Base-by-base conservation (phyloP, 768 basidiomycete species). In the Pleurotus giganteus region DNA sequence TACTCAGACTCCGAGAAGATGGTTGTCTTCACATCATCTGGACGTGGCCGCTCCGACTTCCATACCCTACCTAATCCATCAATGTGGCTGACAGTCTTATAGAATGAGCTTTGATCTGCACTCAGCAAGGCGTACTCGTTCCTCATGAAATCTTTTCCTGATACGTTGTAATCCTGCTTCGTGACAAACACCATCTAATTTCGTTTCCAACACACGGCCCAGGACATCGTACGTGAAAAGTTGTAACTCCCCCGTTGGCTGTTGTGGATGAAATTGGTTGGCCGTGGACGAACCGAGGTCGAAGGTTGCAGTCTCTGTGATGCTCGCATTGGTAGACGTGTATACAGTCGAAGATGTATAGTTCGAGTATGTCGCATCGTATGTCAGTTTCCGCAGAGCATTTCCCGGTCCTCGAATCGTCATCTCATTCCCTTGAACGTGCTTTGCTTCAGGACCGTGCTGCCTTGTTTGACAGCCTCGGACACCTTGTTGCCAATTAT, bases 31-130 rank as follows among this genome's bases (percentile, higher is more conserved):
- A 23, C 17, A 37, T 50, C 32, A 50, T 50, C 49, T 3, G 34
- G 34, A 13, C 32, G n/a, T 36, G 49, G 49, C n/a, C 32, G 28
- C 11, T 50, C 49, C 15, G 32, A 23, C 31, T 36, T 50, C 49
- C 49, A 50, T 9, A 24, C 23, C n/a, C 49, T n/a, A 6, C 26
- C 19, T 12, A 50, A 36, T 21, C 49, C 49, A 36, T 50, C 49
- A 32, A 50, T 50, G 19, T 50, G 49, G 27, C 49, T 50, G 31
- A 36, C 32, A 24, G 49, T 50, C n/a, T 24, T 15, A 24, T 50
- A 50, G 8, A 32, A 37, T 9, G 49, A 12, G 19, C 5, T 50
- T 37, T 50, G 49, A 24, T 28, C 15, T 29, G 46, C 15, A 27
- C 29, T 32, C 11, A 50, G 49, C 21, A 50, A 24, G 12, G 31